Evolutionary conservation across 2,329 filamentous ascomycete genomes (phyloP), one percentile per base, ranked within the genome.

Genomic region (Sarocladium brachiariae): DNA sequence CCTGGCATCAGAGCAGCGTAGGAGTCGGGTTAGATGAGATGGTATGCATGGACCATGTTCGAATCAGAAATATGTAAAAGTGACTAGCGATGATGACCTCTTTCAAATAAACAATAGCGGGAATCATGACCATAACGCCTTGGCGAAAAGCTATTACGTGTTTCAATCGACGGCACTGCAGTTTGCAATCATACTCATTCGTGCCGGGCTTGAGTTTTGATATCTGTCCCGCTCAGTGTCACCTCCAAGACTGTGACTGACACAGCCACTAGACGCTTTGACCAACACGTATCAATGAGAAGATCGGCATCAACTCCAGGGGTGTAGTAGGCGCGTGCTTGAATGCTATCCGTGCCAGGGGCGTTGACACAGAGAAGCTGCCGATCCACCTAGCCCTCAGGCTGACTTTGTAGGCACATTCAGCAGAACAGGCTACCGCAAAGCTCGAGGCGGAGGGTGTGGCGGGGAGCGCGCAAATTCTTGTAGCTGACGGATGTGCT

Each of bases 311-410:
- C 56, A 86, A 86, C 58, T 67, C 65, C 14, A 58, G 62, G 0
- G 79, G 81, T 1, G 78, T 86, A 0, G 81, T 80, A 0, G 74
- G 76, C 0, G n/a, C n/a, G n/a, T 77, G 75, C 38, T 66, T 85
- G 8, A 86, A 86, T 53, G 83, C 81, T 0, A 81, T 86, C 53
- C 71, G 73, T 34, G 78, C 77, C 3, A 69, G 71, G 2, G 79
- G 80, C 1, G 72, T 83, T 45, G 70, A 80, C 57, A 57, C 63
- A 2, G 62, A 63, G 1, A 73, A 71, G 7, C 57, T 84, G 2
- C 81, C 83, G 0, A 75, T 81, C n/a, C 82, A 86, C 58, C 65
- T 86, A 6, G 80, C 77, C 0, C 68, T 85, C 5, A 69, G 82
- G 1, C 63, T 71, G 16, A 74, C 72, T 4, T 62, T 86, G 2